Conservation (phyloP, 805 yeast species). For the Ogataea methanolica region DNA sequence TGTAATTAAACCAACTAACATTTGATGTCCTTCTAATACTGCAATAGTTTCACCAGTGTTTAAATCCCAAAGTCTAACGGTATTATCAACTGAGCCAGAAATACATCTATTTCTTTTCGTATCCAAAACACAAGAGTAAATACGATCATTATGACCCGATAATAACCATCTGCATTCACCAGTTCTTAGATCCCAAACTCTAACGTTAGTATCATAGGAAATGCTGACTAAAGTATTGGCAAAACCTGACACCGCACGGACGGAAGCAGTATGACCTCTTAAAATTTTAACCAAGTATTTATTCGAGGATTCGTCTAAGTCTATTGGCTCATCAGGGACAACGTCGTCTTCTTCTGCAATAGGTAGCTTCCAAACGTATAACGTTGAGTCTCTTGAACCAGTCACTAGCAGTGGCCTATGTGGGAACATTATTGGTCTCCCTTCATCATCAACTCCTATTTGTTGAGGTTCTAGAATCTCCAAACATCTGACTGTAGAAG, state of each 20-base stretch:
- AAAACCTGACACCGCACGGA: constrained; percentile 81
- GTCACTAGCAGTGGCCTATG: constrained; percentile 69
- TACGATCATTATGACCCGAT: constrained; percentile 80
- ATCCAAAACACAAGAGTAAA: constrained; percentile 86
- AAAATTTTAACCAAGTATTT: constrained; percentile 68
- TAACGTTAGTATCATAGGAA: constrained; percentile 81
- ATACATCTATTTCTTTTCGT: constrained; percentile 72
- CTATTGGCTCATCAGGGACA: constrained; percentile 34
- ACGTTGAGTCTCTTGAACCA: constrained; percentile 78
- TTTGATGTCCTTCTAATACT: constrained; percentile 81
- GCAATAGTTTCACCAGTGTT: constrained; percentile 65
- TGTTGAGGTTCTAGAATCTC: constrained; percentile 70
- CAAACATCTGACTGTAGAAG: constrained; percentile 88
- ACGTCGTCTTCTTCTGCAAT: constrained; percentile 32
- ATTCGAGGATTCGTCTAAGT: constrained; percentile 37
- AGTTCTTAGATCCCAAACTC: constrained; percentile 86
- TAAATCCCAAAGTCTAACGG: constrained; percentile 87
- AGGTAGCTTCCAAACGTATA: constrained; percentile 79
- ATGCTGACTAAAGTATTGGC: constrained; percentile 85
- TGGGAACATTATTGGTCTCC: constrained; percentile 54
- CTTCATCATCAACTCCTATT: constrained; percentile 58
- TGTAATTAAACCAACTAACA: constrained; percentile 82
- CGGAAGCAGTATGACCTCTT: constrained; percentile 74
- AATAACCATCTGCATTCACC: constrained; percentile 70
- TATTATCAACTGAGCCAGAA: constrained; percentile 87